phyloP scores from a whole-genome alignment of 1,139 yeast species.

The Diutina rugosa region DNA sequence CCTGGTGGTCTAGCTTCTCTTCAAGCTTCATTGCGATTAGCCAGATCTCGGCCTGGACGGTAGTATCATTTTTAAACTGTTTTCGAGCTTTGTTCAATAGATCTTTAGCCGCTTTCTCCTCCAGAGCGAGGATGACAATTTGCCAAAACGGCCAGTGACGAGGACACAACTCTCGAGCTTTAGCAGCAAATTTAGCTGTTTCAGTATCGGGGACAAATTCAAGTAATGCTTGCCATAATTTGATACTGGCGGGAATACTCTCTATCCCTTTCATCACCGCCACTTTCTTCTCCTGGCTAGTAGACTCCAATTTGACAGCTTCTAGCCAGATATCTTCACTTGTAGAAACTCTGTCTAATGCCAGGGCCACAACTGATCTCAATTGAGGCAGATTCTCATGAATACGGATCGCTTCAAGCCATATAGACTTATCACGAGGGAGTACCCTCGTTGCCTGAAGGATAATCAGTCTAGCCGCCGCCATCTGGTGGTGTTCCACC shows the following conservation, averaged over 20 bases:
- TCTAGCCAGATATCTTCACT: neutral
- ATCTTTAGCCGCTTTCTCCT: slow-evolving; percentile 36
- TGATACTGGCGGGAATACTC: slow-evolving; percentile 29
- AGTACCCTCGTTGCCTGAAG: slow-evolving; percentile 62
- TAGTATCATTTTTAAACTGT: slow-evolving; percentile 30
- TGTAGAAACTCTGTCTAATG: neutral
- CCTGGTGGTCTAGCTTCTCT: slow-evolving; percentile 25
- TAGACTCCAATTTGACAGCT: neutral
- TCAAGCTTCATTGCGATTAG: slow-evolving; percentile 60
- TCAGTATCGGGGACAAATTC: slow-evolving; percentile 33
- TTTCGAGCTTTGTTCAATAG: slow-evolving; percentile 51
- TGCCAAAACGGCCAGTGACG: slow-evolving; percentile 55
- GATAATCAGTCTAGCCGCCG: slow-evolving; percentile 47
- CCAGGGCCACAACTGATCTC: neutral
- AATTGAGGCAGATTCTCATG: slow-evolving; percentile 20
- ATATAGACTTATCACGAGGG: slow-evolving; percentile 57
- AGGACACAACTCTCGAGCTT: slow-evolving; percentile 65
- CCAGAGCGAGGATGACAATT: slow-evolving; percentile 27
- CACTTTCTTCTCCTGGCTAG: neutral
- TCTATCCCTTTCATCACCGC: slow-evolving; percentile 53
- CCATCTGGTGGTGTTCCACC: slow-evolving; percentile 43
- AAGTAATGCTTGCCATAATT: slow-evolving; percentile 42
- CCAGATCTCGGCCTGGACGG: slow-evolving; percentile 39
- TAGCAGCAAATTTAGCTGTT: slow-evolving; percentile 36
- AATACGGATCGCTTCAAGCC: slow-evolving; percentile 75